These are phyloP conservation scores for Omphalotus olearius DNA, from an alignment of 1,284 basidiomycete species.

Conservation along the genomic window DNA sequence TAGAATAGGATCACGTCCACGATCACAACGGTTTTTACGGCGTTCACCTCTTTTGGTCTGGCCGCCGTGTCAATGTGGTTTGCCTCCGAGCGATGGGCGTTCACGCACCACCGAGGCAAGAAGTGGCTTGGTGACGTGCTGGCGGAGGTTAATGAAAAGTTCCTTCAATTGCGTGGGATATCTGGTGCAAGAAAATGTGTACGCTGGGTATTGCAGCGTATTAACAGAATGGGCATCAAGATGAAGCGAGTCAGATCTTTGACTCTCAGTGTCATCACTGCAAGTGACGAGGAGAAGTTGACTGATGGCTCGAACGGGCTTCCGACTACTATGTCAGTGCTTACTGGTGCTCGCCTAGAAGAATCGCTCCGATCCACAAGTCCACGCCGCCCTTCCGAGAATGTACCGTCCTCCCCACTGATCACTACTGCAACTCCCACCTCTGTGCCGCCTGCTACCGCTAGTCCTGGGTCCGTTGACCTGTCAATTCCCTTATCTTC, in stretches of 20 bases:
- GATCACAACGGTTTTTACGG: constrained; percentile 70
- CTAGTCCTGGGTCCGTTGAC: neutral
- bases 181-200: constrained; percentile 21
- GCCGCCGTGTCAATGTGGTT: constrained; percentile 76
- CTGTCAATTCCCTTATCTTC: constrained; percentile 1
- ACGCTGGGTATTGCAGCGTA: constrained; percentile 21
- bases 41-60: constrained; percentile 71
- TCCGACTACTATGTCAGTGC: constrained; percentile 1
- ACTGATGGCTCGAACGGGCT: constrained; percentile 9
- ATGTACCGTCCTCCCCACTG: constrained; percentile 1
- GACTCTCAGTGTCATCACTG: constrained; percentile 4
- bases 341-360: neutral
- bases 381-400: constrained; percentile 3
- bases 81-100: constrained; percentile 70
- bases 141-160: constrained; percentile 38
- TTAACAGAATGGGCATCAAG: constrained; percentile 17
- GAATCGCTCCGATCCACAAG: neutral
- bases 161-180: constrained; percentile 38
- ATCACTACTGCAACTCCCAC: neutral
- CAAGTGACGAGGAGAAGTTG: constrained; percentile 8
- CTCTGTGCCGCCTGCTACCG: neutral
- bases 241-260: constrained; percentile 3
- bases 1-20: constrained; percentile 60
- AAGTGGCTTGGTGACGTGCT: constrained; percentile 75
- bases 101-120: constrained; percentile 60